Conservation (phyloP, 345 rosid genomes). For the Populus alba region DNA sequence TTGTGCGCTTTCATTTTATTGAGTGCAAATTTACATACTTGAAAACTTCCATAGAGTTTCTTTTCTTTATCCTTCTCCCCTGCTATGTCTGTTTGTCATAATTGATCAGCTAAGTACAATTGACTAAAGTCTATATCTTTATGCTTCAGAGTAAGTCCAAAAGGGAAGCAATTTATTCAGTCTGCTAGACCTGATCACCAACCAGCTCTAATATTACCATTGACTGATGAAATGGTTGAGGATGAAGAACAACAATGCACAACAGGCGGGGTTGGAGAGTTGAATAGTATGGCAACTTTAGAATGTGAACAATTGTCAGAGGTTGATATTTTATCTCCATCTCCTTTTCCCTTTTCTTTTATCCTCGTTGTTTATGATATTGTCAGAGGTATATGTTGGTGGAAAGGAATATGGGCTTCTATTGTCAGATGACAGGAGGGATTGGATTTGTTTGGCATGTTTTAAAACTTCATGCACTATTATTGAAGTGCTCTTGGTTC, state of each 20-base stretch:
- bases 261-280: slow-evolving; percentile 24
- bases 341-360: not conserved
- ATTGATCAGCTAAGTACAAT: not conserved
- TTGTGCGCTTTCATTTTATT: slow-evolving; percentile 2
- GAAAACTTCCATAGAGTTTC: not conserved
- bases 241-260: slow-evolving; percentile 27
- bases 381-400: too few relatives aligned
- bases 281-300: slow-evolving; percentile 15
- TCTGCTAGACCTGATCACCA: slow-evolving; percentile 42
- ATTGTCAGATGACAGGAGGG: too few relatives aligned
- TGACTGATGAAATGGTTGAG: slow-evolving; percentile 33
- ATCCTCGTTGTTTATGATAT: not conserved
- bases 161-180: slow-evolving; percentile 35
- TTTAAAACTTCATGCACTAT: too few relatives aligned
- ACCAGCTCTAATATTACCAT: slow-evolving; percentile 35
- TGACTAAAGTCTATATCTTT: not conserved
- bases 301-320: slow-evolving; percentile 36
- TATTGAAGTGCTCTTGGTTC: too few relatives aligned
- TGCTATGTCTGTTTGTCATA: not conserved
- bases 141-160: slow-evolving; percentile 35
- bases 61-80: not conserved
- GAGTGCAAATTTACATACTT: not conserved
- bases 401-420: too few relatives aligned
- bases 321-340: slow-evolving; percentile 19
- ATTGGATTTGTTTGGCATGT: too few relatives aligned